Conservation (phyloP, 2,329 filamentous ascomycete genomes). For the Scopulariopsis brevicaulis region DNA sequence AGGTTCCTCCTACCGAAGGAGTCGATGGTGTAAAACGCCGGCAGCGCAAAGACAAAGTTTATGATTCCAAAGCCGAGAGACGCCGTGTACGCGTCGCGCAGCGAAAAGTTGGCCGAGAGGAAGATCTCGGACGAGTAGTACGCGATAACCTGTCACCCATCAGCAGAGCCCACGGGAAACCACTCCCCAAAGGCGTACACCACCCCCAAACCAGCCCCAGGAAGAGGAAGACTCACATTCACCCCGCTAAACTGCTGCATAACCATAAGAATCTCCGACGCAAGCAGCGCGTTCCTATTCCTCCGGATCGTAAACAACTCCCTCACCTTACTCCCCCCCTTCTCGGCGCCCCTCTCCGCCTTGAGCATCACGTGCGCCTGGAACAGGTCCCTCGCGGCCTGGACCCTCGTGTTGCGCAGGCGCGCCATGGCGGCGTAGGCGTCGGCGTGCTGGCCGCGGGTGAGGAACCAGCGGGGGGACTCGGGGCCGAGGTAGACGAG, state of each 20-base stretch:
- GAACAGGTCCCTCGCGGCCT: slow-evolving; percentile 43
- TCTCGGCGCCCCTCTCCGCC: slow-evolving; percentile 31
- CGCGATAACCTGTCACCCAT: slow-evolving; percentile 16
- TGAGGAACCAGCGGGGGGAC: slow-evolving; percentile 38
- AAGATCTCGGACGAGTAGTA: slow-evolving; percentile 55
- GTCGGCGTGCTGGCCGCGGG: slow-evolving; percentile 30
- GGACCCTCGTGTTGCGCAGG: slow-evolving; percentile 37
- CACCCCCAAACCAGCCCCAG: background rate
- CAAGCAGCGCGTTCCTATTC: slow-evolving; percentile 50
- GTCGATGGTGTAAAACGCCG: slow-evolving; percentile 56
- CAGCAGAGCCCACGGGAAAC: background rate
- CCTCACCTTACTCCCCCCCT: slow-evolving; percentile 28
- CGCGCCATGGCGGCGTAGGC: slow-evolving; percentile 33
- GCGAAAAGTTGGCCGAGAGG: slow-evolving; percentile 36
- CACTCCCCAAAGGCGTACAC: background rate
- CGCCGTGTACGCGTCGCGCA: slow-evolving; percentile 40
- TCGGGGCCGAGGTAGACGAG: slow-evolving; percentile 39
- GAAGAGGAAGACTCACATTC: background rate
- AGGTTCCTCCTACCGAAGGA: slow-evolving; percentile 55
- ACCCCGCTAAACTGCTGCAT: slow-evolving; percentile 35
- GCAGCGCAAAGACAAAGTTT: slow-evolving; percentile 54
- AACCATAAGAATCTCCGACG: slow-evolving; percentile 52
- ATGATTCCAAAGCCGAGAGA: slow-evolving; percentile 54
- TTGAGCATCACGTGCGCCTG: slow-evolving; percentile 47
- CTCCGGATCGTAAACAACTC: slow-evolving; percentile 33